Evolutionary conservation across 176 grass and related monocot genomes (phyloP), one percentile per base, ranked within the genome.

Genomic region (Canna indica): DNA sequence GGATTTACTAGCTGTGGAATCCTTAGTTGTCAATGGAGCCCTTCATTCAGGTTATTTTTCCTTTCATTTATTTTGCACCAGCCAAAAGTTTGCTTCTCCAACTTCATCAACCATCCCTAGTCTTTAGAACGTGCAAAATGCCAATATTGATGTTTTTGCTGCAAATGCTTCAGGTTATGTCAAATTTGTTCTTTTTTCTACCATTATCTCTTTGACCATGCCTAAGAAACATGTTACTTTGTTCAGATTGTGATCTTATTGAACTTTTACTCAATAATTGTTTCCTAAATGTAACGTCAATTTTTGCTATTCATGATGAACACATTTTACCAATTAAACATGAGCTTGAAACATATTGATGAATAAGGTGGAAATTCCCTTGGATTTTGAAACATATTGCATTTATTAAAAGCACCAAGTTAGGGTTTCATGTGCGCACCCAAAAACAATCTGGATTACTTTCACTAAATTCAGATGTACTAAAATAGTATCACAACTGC

Each of bases 1-100:
- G 75, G 94, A 99, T 82, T 80, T 82, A 10, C 85, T 85, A 64
- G 82, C 81, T 13, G 75, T 87, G 71, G 89, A 93, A 80, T 87
- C 82, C 0, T 39, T 99, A 56, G 71, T 85, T 78, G 73, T 99
- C 61, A 86, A 90, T 73, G 89, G 89, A 78, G 79, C 78, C 59
- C 54, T 99, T 42, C 64, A 81, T 85, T 76, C 82, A 83, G 94
- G 86, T 44, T 44, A 11, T 96, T 76, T 68, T 63, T 30, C 39
- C 68, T 61, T 73, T 13, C 56, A 41, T 73, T n/a, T 74, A 77
- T 76, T 71, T 26, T 73, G 44, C 25, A 36, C 56, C 61, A 3
- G 4, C 18, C 59, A 60, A 31, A 34, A 64, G 26, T 74, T 64
- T 54, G 1, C 64, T 67, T 72, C 36, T 3, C 47, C 54, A 69